These are phyloP conservation scores for Aspergillus amoenus DNA, from an alignment of 2,329 filamentous ascomycete genomes.

Conservation along the genomic window DNA sequence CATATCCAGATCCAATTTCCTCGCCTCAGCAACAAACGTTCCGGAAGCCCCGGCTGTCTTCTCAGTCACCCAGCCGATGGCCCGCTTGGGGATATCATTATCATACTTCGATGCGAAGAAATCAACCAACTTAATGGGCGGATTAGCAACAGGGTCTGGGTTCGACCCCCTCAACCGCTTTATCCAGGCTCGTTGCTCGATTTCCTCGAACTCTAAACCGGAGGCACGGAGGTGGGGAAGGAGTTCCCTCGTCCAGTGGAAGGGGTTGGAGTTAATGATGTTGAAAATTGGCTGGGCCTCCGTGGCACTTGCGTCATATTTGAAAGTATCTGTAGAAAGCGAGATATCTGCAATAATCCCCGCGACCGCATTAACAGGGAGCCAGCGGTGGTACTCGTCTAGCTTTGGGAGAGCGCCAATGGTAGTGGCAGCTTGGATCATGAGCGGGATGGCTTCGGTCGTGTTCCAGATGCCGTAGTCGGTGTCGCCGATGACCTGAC, in stretches of 20 bases:
- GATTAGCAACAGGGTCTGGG: constrained; percentile 50
- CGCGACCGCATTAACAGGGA: constrained; percentile 47
- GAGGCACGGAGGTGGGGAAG: constrained; percentile 53
- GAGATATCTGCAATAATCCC: constrained; percentile 33
- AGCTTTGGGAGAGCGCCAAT: constrained; percentile 48
- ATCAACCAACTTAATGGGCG: constrained; percentile 54
- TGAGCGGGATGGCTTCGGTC: constrained; percentile 49
- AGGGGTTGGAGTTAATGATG: constrained; percentile 51
- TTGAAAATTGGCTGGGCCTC: constrained; percentile 45
- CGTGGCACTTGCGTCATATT: too few species aligned
- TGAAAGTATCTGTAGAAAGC: constrained; percentile 14
- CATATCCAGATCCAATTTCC: constrained; percentile 20
- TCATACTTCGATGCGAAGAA: constrained; percentile 57
- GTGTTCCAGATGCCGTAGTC: constrained; percentile 23
- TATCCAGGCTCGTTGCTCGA: constrained; percentile 29
- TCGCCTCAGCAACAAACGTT: constrained; percentile 17
- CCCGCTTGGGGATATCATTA: constrained; percentile 10
- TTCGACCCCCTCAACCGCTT: constrained; percentile 45
- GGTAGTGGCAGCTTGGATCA: constrained; percentile 49
- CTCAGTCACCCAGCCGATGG: constrained; percentile 20
- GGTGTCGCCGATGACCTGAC: constrained; percentile 37
- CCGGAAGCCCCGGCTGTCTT: constrained; percentile 15
- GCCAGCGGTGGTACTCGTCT: constrained; percentile 45
- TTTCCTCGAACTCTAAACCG: constrained; percentile 37
- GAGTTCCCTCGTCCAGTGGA: constrained; percentile 55